Evolutionary conservation across 768 basidiomycete species (phyloP), one percentile per base, ranked within the genome.

Genomic region (Postia placenta): DNA sequence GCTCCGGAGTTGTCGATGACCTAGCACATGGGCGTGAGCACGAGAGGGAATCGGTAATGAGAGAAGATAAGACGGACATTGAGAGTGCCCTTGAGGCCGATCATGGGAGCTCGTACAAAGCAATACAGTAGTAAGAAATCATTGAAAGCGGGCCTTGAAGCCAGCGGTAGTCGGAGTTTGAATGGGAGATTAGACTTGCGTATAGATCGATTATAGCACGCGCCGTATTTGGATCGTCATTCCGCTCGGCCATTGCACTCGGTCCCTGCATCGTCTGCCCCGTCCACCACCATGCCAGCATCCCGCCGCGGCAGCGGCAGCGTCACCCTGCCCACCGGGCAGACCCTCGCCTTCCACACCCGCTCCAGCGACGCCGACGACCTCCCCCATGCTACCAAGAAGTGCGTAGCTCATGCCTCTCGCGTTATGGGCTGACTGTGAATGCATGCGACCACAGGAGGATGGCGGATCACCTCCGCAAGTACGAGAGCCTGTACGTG

Each of bases 1-100:
- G 92, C 94, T 26, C 95, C 95, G 5, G 95, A 93, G 68, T 98
- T 98, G 74, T 98, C 95, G 66, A 98, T 96, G 56, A 92, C 85
- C 90, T 92, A 57, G 49, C 36, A 28, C 28, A n/a, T 14, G 7
- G 14, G 52, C 11, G 47, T 55, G 23, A 28, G 12, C 24, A n/a
- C n/a, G 17, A 20, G 12, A 5, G 53, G 33, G 27, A 44, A 37
- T 20, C 5, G 4, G 19, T 15, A 28, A 20, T 15, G 24, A 6
- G 17, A 19, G 35, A 28, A 38, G 14, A 41, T 20, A 42, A 19
- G 48, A 20, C 80, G 48, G 56, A 90, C 92, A 70, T 92, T 93
- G 51, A 97, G 79, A 0, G 84, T 92, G 48, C 83, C 80, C 65
- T 97, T 97, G 60, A 97, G 89, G 51, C 93, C 93, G 74, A 97